Evolutionary conservation across 352 stramenopile genomes (phyloP).

Genomic region (Stramenopiles sp.): DNA sequence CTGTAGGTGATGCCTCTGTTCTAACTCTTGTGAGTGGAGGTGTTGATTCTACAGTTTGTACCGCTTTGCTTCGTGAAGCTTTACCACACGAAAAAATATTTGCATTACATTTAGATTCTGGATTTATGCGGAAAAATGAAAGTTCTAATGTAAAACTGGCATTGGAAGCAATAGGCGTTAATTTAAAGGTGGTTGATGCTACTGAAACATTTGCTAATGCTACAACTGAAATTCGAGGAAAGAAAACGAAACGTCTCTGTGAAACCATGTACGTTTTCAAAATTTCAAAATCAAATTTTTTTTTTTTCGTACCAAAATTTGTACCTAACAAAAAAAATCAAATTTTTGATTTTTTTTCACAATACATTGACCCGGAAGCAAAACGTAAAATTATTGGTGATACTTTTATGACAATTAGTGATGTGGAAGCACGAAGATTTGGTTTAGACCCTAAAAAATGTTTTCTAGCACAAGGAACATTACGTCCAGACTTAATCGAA

Average conservation of each 20-base stretch:
- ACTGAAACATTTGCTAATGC: constrained; percentile 81
- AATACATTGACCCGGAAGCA: constrained; percentile 81
- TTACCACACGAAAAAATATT: too few relatives aligned
- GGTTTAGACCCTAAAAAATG: too few relatives aligned
- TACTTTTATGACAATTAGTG: constrained; percentile 82
- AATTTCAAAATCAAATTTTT: too few relatives aligned
- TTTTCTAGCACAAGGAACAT: constrained; percentile 82
- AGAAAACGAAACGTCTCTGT: too few relatives aligned
- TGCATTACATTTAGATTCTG: too few relatives aligned
- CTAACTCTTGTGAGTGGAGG: constrained; percentile 89
- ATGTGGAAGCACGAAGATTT: too few relatives aligned
- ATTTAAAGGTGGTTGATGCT: constrained; percentile 81
- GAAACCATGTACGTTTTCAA: too few relatives aligned
- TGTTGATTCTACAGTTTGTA: constrained; percentile 91
- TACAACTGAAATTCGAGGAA: constrained; percentile 47
- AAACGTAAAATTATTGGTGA: constrained; percentile 96
- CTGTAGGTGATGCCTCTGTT: constrained; percentile 75
- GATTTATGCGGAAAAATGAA: constrained; percentile 79
- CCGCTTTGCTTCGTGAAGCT: constrained; percentile 87
- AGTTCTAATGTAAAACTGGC: too few relatives aligned
- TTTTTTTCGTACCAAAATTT: too few relatives aligned
- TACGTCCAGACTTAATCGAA: constrained; percentile 99
- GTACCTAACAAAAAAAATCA: too few relatives aligned
- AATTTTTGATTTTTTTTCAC: too few relatives aligned
- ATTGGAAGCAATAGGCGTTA: too few relatives aligned